phyloP scores from a whole-genome alignment of 805 yeast species.

The Starmerella roubikii region DNA sequence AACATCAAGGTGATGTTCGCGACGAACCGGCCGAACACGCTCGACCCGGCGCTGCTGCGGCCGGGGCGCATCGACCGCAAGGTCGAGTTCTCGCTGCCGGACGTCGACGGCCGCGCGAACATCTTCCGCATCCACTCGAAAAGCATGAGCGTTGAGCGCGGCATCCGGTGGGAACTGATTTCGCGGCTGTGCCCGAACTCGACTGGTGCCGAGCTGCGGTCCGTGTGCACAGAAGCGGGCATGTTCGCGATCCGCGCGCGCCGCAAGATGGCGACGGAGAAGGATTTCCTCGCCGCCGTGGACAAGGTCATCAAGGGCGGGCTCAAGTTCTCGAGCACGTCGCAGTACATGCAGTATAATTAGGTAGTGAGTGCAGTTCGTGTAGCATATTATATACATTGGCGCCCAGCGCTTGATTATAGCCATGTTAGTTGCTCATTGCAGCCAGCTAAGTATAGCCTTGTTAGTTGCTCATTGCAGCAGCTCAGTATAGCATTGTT shows the following conservation, averaged over 20 bases:
- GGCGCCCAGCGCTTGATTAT: too few species aligned
- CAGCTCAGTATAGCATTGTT: too few species aligned
- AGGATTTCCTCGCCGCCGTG: conserved; percentile 93
- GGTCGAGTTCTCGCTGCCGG: conserved; percentile 93
- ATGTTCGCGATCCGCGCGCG: conserved; percentile 99
- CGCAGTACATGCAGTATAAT: conserved; percentile 97
- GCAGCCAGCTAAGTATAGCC: too few species aligned
- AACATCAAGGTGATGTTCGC: conserved; percentile 99
- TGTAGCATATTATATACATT: too few species aligned
- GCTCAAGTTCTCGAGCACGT: conserved; percentile 91
- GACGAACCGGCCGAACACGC: conserved; percentile 92
- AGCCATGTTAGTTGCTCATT: too few species aligned
- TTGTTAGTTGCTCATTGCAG: too few species aligned
- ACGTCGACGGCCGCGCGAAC: conserved; percentile 94
- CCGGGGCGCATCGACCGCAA: conserved; percentile 99
- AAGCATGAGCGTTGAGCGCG: conserved; percentile 95
- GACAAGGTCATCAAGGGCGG: conserved; percentile 98
- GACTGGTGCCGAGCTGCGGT: conserved; percentile 96
- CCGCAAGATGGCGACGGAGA: conserved; percentile 95
- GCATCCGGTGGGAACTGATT: conserved; percentile 95
- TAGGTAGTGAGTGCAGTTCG: too few species aligned
- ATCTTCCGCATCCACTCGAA: conserved; percentile 94
- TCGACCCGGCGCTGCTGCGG: conserved; percentile 93
- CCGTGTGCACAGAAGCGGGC: conserved; percentile 98
- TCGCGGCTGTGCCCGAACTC: conserved; percentile 96